A percentile compares a stretch with the other conserved stretches of the same genome.
These are phyloP conservation scores for Nitzschia sp. DNA, from an alignment of 108 stramenopile species.

Conservation along the genomic window DNA sequence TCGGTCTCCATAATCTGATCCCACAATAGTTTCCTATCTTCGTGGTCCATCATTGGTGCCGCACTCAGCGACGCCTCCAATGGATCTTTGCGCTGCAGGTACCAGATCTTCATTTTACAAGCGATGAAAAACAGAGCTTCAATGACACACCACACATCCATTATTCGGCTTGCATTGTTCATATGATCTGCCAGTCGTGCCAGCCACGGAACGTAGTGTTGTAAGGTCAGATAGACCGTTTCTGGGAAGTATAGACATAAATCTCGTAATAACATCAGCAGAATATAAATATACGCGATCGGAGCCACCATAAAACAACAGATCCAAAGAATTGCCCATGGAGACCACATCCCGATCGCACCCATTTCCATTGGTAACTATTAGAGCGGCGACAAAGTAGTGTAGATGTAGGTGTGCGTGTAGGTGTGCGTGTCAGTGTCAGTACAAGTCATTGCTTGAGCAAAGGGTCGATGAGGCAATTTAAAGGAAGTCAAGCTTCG, in stretches of 20 bases:
- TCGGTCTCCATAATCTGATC: conserved; percentile 66
- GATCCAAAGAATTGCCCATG: conserved; percentile 63
- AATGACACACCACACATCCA: conserved; percentile 80
- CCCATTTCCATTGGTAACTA: conserved; percentile 57
- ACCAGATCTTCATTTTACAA: conserved; percentile 59
- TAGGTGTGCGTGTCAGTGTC: not conserved
- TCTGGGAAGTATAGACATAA: conserved; percentile 60
- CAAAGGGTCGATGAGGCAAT: not conserved
- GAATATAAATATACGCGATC: conserved; percentile 71
- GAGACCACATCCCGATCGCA: conserved; percentile 58
- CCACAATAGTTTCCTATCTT: conserved; percentile 68
- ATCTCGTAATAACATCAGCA: conserved; percentile 70
- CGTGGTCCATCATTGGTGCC: conserved; percentile 71
- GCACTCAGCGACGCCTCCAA: conserved; percentile 67
- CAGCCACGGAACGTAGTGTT: conserved; percentile 52
- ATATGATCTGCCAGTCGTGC: conserved; percentile 52
- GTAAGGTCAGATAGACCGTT: conserved; percentile 50
- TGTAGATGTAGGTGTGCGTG: not conserved
- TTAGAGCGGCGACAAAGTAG: too few species aligned
- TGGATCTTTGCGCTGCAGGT: conserved; percentile 72
- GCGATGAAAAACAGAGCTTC: conserved; percentile 80
- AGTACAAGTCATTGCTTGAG: not conserved
- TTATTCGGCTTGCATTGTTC: conserved; percentile 43
- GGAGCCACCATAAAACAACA: conserved; percentile 65
- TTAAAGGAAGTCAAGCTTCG: too few species aligned